Conservation (phyloP, 306 rosid genomes). For the Cicer pinnatifidum region DNA sequence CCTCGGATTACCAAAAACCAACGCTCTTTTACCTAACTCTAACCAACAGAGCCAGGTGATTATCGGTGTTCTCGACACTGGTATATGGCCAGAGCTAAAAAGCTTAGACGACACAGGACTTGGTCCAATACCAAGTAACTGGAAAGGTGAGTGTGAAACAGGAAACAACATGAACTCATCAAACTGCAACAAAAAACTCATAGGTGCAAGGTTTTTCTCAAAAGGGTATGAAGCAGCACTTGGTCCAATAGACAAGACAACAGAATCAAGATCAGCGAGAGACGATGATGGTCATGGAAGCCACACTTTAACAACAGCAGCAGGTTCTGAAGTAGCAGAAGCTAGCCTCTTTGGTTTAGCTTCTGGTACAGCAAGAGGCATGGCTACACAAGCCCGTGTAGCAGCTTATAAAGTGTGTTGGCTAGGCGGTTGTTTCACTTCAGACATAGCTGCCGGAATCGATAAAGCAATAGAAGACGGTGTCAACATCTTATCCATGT, state of each 20-base stretch:
- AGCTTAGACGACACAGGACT: slow-evolving; percentile 72
- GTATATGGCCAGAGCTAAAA: slow-evolving; percentile 81
- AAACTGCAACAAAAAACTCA: slow-evolving; percentile 69
- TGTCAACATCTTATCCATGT: slow-evolving; percentile 73
- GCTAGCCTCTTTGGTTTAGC: slow-evolving; percentile 83
- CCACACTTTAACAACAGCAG: slow-evolving; percentile 86
- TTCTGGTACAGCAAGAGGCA: slow-evolving; percentile 84
- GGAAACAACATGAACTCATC: slow-evolving; percentile 71
- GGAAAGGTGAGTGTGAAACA: slow-evolving; percentile 84
- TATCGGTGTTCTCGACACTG: slow-evolving; percentile 80
- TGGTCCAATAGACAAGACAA: slow-evolving; percentile 55
- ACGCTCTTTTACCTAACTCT: slow-evolving; percentile 48
- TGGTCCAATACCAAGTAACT: slow-evolving; percentile 60
- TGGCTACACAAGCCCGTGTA: slow-evolving; percentile 79
- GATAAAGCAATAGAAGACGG: slow-evolving; percentile 88
- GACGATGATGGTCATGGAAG: slow-evolving; percentile 94
- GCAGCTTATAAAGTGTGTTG: slow-evolving; percentile 88
- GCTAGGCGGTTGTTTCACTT: slow-evolving; percentile 73
- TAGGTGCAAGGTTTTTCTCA: slow-evolving; percentile 84
- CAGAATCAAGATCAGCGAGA: slow-evolving; percentile 77
- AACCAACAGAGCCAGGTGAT: slow-evolving; percentile 57
- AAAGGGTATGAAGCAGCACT: slow-evolving; percentile 69
- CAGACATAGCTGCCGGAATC: slow-evolving; percentile 81
- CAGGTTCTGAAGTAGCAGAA: slow-evolving; percentile 64
- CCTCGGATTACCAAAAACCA: slow-evolving; percentile 64